phyloP scores from a whole-genome alignment of 345 rosid genomes.

The Arabidopsis arenosa region DNA sequence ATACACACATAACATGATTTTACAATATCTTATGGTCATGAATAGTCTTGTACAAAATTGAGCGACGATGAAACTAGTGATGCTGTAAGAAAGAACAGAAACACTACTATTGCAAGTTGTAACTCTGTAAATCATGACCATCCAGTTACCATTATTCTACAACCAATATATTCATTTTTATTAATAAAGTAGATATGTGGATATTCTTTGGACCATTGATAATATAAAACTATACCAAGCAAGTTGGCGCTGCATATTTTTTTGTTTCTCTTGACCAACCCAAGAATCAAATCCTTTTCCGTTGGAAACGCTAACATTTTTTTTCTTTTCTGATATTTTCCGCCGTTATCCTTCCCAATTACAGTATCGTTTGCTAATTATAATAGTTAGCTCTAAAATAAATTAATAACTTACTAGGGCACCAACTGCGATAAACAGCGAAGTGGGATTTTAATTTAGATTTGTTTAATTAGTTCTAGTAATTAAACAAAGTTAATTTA shows the following conservation, averaged over 20 bases:
- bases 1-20: background rate
- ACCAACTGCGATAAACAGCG: background rate
- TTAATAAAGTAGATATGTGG: background rate
- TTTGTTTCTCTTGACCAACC: slow-evolving; percentile 2
- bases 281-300: slow-evolving; percentile 31
- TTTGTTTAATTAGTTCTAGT: background rate
- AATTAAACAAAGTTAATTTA: background rate
- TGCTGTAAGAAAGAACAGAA: too few species aligned
- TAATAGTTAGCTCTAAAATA: background rate
- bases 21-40: too few species aligned
- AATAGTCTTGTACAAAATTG: too few species aligned
- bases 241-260: slow-evolving; percentile 26
- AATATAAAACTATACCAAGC: slow-evolving; percentile 13
- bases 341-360: background rate
- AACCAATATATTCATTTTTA: background rate
- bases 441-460: slow-evolving; percentile 8
- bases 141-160: slow-evolving; percentile 12
- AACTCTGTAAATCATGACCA: slow-evolving; percentile 11
- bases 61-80: too few species aligned
- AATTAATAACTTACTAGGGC: background rate
- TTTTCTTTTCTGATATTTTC: slow-evolving; percentile 5
- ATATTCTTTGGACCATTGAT: background rate
- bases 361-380: background rate
- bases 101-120: slow-evolving; percentile 7
- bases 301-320: slow-evolving; percentile 17